Evolutionary conservation across 768 basidiomycete genomes (phyloP).

Genomic region (Podaxis sp.): DNA sequence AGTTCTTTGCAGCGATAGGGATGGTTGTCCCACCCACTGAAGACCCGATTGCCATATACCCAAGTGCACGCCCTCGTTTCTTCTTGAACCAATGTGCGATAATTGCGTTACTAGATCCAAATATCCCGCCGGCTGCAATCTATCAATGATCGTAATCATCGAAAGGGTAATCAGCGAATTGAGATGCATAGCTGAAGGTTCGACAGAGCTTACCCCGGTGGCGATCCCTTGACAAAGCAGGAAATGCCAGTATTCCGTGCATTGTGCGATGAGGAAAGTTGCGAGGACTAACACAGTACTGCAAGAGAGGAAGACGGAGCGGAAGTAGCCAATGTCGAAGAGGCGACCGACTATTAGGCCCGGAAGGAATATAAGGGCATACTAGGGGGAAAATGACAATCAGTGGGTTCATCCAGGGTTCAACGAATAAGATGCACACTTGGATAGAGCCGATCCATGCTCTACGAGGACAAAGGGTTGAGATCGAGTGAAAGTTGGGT

Average conservation of each 20-base stretch:
- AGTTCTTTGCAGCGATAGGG: conserved; percentile 58
- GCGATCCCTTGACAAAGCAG: conserved; percentile 64
- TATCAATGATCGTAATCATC: conserved; percentile 16
- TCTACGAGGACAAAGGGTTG: conserved; percentile 30
- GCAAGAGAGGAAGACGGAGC: conserved; percentile 36
- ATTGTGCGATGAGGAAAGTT: conserved; percentile 57
- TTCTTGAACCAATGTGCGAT: conserved; percentile 76
- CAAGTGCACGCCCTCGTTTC: conserved; percentile 59
- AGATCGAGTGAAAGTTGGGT: conserved; percentile 46
- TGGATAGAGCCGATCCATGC: conserved; percentile 83
- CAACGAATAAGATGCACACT: conserved; percentile 29
- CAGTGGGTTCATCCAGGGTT: not conserved
- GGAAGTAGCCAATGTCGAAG: conserved; percentile 73
- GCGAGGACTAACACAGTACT: conserved; percentile 39
- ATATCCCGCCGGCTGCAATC: conserved; percentile 57
- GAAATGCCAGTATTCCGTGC: conserved; percentile 65
- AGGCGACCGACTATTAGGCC: conserved; percentile 47
- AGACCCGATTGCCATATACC: conserved; percentile 62
- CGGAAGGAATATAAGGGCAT: conserved; percentile 60
- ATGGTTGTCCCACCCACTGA: conserved; percentile 69
- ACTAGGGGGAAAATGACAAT: conserved; percentile 34
- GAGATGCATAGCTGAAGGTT: not conserved
- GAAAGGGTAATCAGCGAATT: not conserved
- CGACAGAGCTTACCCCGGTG: conserved; percentile 42
- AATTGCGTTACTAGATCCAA: conserved; percentile 58